A percentile compares a stretch with the other conserved stretches of the same genome.
phyloP scores from a whole-genome alignment of 257 asterid genomes.

The Nemophila menziesii region DNA sequence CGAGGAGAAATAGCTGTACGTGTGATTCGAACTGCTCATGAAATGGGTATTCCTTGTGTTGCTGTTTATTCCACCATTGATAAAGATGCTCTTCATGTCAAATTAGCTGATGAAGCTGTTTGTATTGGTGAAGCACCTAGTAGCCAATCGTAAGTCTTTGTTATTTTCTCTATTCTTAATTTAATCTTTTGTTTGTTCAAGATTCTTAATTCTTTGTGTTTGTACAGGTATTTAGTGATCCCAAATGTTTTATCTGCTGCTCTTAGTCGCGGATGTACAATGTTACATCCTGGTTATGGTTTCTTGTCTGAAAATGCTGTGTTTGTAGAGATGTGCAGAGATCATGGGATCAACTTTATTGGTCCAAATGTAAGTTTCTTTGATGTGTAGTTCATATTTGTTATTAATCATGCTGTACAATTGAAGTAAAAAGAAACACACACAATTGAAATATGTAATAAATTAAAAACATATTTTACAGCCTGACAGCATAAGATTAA shows the following conservation, averaged over 20 bases:
- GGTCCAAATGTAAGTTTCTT: slow-evolving; percentile 80
- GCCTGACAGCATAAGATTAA: slow-evolving; percentile 94
- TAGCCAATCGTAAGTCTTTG: slow-evolving; percentile 79
- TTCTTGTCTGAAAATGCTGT: slow-evolving; percentile 93
- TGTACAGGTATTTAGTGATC: slow-evolving; percentile 65
- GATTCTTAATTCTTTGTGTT: slow-evolving; percentile 8
- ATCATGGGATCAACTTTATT: slow-evolving; percentile 80
- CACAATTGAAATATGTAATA: background rate
- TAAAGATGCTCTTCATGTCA: slow-evolving; percentile 94
- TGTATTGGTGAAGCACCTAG: slow-evolving; percentile 99
- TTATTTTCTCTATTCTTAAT: slow-evolving; percentile 2
- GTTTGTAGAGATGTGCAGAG: slow-evolving; percentile 93
- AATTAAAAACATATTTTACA: slow-evolving; percentile 23
- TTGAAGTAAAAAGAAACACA: no score
- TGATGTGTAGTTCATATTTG: background rate
- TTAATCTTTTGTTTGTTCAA: background rate
- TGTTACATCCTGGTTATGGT: slow-evolving; percentile 99
- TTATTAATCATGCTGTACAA: background rate
- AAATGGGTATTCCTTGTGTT: slow-evolving; percentile 98
- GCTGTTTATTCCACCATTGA: slow-evolving; percentile 96
- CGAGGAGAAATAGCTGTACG: slow-evolving; percentile 99
- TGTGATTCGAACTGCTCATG: slow-evolving; percentile 95
- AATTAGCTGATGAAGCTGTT: slow-evolving; percentile 93
- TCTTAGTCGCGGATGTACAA: slow-evolving; percentile 73
- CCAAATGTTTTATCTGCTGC: slow-evolving; percentile 95